These are phyloP conservation scores for Lentinula raphanica DNA, from an alignment of 768 basidiomycete species.

Conservation along the genomic window DNA sequence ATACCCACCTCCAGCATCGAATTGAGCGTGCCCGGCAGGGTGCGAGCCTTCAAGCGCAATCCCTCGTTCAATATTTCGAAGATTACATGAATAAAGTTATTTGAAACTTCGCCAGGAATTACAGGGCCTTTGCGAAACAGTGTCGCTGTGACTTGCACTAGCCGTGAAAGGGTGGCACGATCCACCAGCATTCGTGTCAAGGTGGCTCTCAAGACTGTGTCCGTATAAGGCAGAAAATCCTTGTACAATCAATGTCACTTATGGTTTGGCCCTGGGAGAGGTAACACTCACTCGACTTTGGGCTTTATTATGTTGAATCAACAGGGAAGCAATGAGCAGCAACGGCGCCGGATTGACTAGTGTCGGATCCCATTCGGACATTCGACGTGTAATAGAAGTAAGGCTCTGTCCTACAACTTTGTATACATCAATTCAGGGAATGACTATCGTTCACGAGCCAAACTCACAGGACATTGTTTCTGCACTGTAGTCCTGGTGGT, in stretches of 20 bases:
- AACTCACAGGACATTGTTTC: constrained; percentile 57
- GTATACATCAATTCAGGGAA: background rate
- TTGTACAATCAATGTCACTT: constrained; percentile 21
- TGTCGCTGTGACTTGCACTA: constrained; percentile 44
- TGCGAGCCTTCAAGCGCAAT: constrained; percentile 47
- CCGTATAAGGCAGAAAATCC: constrained; percentile 57
- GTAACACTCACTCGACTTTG: constrained; percentile 48
- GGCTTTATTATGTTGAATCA: constrained; percentile 58
- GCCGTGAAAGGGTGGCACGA: constrained; percentile 33
- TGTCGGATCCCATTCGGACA: constrained; percentile 48
- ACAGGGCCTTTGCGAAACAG: constrained; percentile 33
- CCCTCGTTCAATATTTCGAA: constrained; percentile 51
- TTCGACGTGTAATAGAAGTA: constrained; percentile 46
- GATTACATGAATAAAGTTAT: constrained; percentile 35
- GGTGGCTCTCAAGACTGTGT: constrained; percentile 52
- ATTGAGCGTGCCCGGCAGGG: constrained; percentile 42
- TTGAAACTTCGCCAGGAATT: constrained; percentile 20
- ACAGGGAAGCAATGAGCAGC: constrained; percentile 41
- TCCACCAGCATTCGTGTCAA: constrained; percentile 47
- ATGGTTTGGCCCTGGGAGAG: too few relatives aligned
- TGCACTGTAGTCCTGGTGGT: constrained; percentile 45
- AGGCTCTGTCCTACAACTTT: constrained; percentile 57
- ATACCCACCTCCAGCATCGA: constrained; percentile 50
- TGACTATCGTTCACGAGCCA: background rate
- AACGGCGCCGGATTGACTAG: constrained; percentile 53